Evolutionary conservation across 1,284 basidiomycete genomes (phyloP).

Genomic region (Ustilago curta): DNA sequence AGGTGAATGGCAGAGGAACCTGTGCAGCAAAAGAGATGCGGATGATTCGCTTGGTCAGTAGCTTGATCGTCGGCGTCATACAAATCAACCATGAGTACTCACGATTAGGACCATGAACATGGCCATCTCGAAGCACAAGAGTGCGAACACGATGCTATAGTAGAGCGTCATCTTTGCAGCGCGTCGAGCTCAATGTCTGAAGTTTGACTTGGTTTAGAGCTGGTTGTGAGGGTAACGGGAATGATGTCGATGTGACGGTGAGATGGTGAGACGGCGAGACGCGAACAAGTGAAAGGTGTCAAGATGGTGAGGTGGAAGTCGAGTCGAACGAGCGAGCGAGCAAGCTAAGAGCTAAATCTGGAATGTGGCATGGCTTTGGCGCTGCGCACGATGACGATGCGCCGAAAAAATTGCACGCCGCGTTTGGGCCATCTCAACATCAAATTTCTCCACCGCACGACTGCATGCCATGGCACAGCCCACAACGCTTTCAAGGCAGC

Average conservation of each 20-base stretch:
- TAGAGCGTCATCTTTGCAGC: slow-evolving; percentile 63
- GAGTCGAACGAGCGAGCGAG: background rate
- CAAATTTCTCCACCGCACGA: background rate
- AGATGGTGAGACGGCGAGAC: slow-evolving; percentile 1
- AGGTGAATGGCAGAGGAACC: slow-evolving; percentile 79
- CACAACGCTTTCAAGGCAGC: background rate
- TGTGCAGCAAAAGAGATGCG: background rate
- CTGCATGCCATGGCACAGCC: no score
- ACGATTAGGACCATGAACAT: slow-evolving; percentile 68
- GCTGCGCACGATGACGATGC: slow-evolving; percentile 8
- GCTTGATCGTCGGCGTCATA: background rate
- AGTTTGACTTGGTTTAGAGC: background rate
- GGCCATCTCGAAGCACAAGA: slow-evolving; percentile 67
- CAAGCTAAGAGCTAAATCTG: slow-evolving; percentile 1
- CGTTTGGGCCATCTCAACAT: slow-evolving; percentile 14
- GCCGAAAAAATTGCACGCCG: no score
- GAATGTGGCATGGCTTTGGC: background rate
- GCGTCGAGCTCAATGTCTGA: background rate
- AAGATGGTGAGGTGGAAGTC: slow-evolving; percentile 1
- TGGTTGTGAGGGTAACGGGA: background rate
- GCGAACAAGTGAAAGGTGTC: background rate
- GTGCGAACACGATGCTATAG: slow-evolving; percentile 67
- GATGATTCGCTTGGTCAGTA: background rate
- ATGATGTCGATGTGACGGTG: background rate
- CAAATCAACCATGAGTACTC: slow-evolving; percentile 6